These are phyloP conservation scores for Eucalyptus sideroxylon DNA, from an alignment of 345 rosid genomes.

Conservation along the genomic window DNA sequence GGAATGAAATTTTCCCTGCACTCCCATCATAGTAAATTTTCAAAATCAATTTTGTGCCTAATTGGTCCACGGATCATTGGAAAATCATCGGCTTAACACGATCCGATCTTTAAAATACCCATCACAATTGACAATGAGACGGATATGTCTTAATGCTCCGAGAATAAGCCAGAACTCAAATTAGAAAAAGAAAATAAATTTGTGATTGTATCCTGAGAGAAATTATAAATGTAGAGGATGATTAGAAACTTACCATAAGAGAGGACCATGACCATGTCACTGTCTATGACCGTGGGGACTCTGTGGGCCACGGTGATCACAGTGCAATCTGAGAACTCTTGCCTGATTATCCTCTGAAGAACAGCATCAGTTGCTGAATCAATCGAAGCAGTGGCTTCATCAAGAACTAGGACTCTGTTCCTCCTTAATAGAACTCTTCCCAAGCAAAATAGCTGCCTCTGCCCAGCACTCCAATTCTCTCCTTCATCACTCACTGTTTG, in stretches of 20 bases:
- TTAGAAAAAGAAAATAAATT: not conserved
- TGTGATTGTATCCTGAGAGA: not conserved
- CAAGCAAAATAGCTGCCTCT: conserved; percentile 61
- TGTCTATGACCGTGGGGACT: conserved; percentile 62
- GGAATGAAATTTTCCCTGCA: not conserved
- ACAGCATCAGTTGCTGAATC: conserved; percentile 64
- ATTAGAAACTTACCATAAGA: conserved; percentile 32
- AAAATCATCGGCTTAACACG: not conserved
- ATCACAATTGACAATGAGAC: not conserved
- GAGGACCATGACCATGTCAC: conserved; percentile 86
- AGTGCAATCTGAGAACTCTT: conserved; percentile 53
- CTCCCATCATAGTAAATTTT: not conserved
- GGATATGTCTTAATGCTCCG: not conserved
- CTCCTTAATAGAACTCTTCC: conserved; percentile 61
- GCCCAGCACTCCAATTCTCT: conserved; percentile 85
- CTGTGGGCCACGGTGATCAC: conserved; percentile 73
- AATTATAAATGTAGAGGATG: not conserved
- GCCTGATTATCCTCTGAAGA: conserved; percentile 51
- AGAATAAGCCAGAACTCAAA: not conserved
- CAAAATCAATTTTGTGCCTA: not conserved
- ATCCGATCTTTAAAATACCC: not conserved
- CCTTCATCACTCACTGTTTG: conserved; percentile 61
- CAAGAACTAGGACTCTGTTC: conserved; percentile 40
- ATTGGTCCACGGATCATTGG: not conserved
- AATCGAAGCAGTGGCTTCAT: conserved; percentile 70